Conservation (phyloP, 768 basidiomycete species). For the Hydnum rufescens region DNA sequence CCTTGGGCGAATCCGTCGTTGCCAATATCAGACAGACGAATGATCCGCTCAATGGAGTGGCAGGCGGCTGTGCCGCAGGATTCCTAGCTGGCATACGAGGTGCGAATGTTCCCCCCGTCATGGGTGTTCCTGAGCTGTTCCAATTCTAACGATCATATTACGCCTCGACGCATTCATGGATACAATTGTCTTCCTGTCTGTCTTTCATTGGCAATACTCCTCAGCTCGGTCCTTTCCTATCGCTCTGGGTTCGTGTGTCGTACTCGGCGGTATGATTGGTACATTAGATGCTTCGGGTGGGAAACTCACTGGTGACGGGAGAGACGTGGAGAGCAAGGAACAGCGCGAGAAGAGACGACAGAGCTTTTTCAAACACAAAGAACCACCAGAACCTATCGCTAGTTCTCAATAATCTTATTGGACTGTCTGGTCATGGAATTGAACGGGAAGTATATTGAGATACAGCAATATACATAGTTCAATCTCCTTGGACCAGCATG, state of each 20-base stretch:
- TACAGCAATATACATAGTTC: neutral
- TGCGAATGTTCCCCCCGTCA: slow-evolving; percentile 17
- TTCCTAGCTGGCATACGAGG: slow-evolving; percentile 76
- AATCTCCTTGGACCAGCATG: neutral
- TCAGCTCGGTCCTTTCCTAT: slow-evolving; percentile 68
- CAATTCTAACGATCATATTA: neutral
- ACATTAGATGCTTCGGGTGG: slow-evolving; percentile 63
- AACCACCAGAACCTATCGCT: neutral
- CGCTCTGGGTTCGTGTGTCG: slow-evolving; percentile 57
- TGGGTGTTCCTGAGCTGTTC: neutral
- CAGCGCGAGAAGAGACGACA: slow-evolving; percentile 48
- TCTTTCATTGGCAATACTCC: slow-evolving; percentile 3
- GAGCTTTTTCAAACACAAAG: slow-evolving; percentile 56
- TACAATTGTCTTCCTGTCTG: slow-evolving; percentile 9
- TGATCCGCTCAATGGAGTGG: slow-evolving; percentile 65
- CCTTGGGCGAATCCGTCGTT: slow-evolving; percentile 57
- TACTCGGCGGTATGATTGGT: slow-evolving; percentile 63
- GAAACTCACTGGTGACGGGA: slow-evolving; percentile 27
- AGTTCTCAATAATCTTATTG: neutral
- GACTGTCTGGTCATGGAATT: too few species aligned
- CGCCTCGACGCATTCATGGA: neutral
- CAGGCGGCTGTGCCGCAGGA: slow-evolving; percentile 82
- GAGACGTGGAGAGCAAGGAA: slow-evolving; percentile 13
- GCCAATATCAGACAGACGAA: slow-evolving; percentile 64
- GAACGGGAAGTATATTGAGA: neutral